Evolutionary conservation across 1,284 basidiomycete genomes (phyloP), one percentile per base, ranked within the genome.

Genomic region (Hemileia vastatrix): DNA sequence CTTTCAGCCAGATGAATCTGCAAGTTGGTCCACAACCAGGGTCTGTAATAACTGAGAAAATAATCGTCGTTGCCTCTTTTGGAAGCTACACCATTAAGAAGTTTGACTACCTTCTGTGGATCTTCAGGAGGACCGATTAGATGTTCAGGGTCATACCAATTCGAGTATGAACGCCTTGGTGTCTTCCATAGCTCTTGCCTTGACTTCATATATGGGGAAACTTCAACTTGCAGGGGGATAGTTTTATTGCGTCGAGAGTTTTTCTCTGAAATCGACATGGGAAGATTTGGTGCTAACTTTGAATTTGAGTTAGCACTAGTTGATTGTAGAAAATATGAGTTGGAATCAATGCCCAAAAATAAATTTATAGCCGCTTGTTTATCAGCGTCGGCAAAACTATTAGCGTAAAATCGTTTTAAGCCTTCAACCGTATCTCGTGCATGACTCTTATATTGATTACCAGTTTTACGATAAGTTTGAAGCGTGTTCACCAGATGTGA

Each of bases 281-380:
- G n/a, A n/a, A n/a, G n/a, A n/a, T n/a, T n/a, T n/a, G n/a, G n/a
- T n/a, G n/a, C n/a, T n/a, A n/a, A n/a, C n/a, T n/a, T n/a, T n/a
- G n/a, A n/a, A n/a, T n/a, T n/a, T n/a, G n/a, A n/a, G n/a, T n/a
- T n/a, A n/a, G n/a, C n/a, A n/a, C n/a, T n/a, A n/a, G n/a, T n/a
- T n/a, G n/a, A n/a, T n/a, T n/a, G n/a, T n/a, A n/a, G n/a, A n/a
- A n/a, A n/a, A n/a, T n/a, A n/a, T n/a, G n/a, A 66, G 63, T 86
- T 84, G 27, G 77, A 78, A 47, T 84, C 81, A 2, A 95, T 83
- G 11, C 94, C 93, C 2, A 98, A 84, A 76, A 98, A 98, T 23
- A 97, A 81, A 76, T 99, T 94, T 76, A 97, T 99, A 0, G 95
- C 92, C 0, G 88, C 83, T 77, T 99, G 95, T 77, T 98, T 98